phyloP scores from a whole-genome alignment of 2,329 filamentous ascomycete species.

The Cyanodermella asteris region DNA sequence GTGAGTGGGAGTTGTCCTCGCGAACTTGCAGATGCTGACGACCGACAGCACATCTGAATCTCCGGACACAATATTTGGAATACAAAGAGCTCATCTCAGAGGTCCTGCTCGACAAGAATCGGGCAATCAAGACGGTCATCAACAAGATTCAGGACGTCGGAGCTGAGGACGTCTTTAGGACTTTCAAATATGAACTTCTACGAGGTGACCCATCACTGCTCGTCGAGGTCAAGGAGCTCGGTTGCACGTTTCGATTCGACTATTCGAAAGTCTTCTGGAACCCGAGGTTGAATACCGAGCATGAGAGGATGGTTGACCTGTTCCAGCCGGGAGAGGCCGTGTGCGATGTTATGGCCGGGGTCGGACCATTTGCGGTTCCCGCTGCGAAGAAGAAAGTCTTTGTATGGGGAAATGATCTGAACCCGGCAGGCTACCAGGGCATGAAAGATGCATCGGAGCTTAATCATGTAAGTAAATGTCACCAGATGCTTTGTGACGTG shows the following conservation, averaged over 20 bases:
- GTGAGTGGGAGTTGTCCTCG: conserved; percentile 21
- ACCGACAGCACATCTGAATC: conserved; percentile 58
- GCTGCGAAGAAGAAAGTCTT: conserved; percentile 79
- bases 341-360: conserved; percentile 91
- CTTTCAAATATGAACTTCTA: conserved; percentile 80
- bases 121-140: conserved; percentile 64
- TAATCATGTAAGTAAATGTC: conserved; percentile 38
- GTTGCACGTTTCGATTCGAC: conserved; percentile 78
- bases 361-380: conserved; percentile 84
- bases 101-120: conserved; percentile 78
- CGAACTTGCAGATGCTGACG: conserved; percentile 1
- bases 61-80: conserved; percentile 59
- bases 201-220: conserved; percentile 62
- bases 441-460: conserved; percentile 46
- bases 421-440: conserved; percentile 63
- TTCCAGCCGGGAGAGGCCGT: conserved; percentile 76
- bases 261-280: conserved; percentile 99
- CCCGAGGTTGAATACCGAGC: conserved; percentile 71
- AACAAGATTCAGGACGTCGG: conserved; percentile 89
- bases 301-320: conserved; percentile 51
- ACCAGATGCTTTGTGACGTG: not conserved
- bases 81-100: conserved; percentile 74
- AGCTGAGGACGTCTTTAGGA: conserved; percentile 64
- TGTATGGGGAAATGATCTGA: conserved; percentile 93
- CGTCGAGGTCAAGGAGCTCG: conserved; percentile 61